Base-by-base conservation (phyloP, 148 eudicot species). In the Persicaria maculosa region DNA sequence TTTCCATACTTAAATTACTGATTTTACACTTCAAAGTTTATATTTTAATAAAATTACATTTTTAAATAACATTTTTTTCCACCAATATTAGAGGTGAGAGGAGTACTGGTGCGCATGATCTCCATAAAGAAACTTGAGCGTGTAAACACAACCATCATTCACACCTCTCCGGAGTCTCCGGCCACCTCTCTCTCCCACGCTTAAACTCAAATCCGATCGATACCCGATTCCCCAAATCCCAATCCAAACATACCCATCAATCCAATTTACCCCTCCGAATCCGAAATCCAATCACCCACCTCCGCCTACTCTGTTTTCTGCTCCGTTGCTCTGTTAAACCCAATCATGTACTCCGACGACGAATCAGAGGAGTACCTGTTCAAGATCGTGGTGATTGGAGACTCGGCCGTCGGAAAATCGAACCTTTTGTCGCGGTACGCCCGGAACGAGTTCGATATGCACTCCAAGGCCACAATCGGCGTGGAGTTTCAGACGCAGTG, bases 341-440 rank as follows among this genome's bases (percentile, higher is more conserved):
- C 44, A 19, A 40, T 46, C 2, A 79, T 81, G 87, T 81, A 84
- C 9, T 88, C 91, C 11, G 91, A 88, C 59, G 91, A 88, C 3
- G 91, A 88, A 73, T 77, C 87, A 69, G 91, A 88, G 72, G 89
- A 88, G 65, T 88, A 88, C 76, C 81, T 88, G 10, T 88, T 88
- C 84, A 88, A 88, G 68, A 87, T 88, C 46, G 91, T 88, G 14
- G 81, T 88, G 14, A 88, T 88, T 45, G 91, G 91, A 5, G 91
- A 88, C 69, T 88, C 91, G 3, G 91, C 89, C 1, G 91, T 88
- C 20, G 91, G 91, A 0, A 88, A 88, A 75, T 88, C 91, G 12
- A 86, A 88, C 57, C 77, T 88, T 1, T 22, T 88, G 0, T 84
- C 91, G 0, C 74, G 91, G 2, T 88, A 86, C 73, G 82, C 91